Evolutionary conservation across 768 basidiomycete genomes (phyloP).

Genomic region (Leccinum olivaceopallidum): DNA sequence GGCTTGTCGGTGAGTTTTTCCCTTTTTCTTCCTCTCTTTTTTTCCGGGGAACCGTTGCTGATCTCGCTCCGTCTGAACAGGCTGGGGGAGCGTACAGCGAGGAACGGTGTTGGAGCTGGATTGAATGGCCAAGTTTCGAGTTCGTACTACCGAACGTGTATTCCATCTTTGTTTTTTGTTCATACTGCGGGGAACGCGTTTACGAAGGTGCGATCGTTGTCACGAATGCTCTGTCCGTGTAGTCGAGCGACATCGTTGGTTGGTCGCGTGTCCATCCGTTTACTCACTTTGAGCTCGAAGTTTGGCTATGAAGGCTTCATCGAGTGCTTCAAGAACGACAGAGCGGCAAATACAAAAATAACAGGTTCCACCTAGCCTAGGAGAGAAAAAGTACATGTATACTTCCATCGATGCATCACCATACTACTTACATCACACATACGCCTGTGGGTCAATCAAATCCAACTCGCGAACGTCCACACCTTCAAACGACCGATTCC

Average conservation of each 20-base stretch:
- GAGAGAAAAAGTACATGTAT: neutral
- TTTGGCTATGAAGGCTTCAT: neutral
- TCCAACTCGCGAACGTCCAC: conserved; percentile 70
- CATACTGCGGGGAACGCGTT: neutral
- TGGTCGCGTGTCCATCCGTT: neutral
- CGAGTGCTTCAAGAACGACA: too few relatives aligned
- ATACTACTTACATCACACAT: conserved; percentile 10
- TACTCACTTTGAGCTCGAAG: too few relatives aligned
- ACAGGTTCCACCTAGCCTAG: neutral
- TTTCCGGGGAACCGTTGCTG: neutral
- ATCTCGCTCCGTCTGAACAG: conserved; percentile 29
- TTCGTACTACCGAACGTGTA: neutral
- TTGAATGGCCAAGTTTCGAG: conserved; percentile 31
- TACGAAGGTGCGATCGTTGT: too few relatives aligned
- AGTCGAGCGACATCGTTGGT: neutral
- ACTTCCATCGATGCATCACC: too few relatives aligned
- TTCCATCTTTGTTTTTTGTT: neutral
- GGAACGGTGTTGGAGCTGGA: conserved; percentile 83
- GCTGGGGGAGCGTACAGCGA: conserved; percentile 81
- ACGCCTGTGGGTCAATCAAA: conserved; percentile 44
- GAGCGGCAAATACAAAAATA: neutral
- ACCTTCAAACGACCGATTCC: conserved; percentile 69
- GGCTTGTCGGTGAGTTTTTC: conserved; percentile 77
- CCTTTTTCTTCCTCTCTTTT: neutral
- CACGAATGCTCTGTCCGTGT: too few relatives aligned